These are phyloP conservation scores for Fusarium kyushuense DNA, from an alignment of 2,329 filamentous ascomycete species.

Conservation along the genomic window DNA sequence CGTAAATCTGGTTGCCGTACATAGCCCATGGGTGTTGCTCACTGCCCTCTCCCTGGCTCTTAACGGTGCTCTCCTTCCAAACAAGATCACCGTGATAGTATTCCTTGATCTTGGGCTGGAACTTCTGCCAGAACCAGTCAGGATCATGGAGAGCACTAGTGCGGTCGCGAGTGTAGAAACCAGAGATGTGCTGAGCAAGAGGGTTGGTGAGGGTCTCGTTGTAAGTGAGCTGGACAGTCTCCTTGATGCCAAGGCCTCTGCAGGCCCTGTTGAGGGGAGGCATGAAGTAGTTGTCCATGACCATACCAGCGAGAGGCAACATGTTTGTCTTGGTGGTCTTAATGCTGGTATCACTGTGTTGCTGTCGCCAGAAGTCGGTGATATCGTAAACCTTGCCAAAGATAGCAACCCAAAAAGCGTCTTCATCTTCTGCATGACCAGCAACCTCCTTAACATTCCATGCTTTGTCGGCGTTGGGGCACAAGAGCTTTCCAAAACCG, in stretches of 20 bases:
- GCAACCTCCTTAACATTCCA: constrained; percentile 81
- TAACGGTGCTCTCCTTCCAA: constrained; percentile 70
- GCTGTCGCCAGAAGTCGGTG: constrained; percentile 83
- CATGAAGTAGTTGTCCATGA: constrained; percentile 87
- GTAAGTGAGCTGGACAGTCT: constrained; percentile 66
- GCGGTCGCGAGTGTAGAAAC: constrained; percentile 65
- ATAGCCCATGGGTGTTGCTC: constrained; percentile 82
- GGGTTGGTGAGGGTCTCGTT: constrained; percentile 71
- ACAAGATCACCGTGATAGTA: constrained; percentile 92
- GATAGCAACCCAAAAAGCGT: constrained; percentile 89
- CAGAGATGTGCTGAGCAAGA: constrained; percentile 76
- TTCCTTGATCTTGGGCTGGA: constrained; percentile 82
- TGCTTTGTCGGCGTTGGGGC: constrained; percentile 90
- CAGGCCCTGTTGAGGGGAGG: constrained; percentile 82
- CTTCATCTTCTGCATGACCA: constrained; percentile 76
- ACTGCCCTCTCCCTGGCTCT: constrained; percentile 70
- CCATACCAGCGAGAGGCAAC: constrained; percentile 80
- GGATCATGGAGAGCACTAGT: constrained; percentile 69
- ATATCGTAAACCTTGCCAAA: constrained; percentile 93
- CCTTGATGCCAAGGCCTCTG: constrained; percentile 73
- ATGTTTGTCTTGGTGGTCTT: constrained; percentile 74
- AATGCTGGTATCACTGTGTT: constrained; percentile 81
- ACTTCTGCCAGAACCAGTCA: constrained; percentile 82
- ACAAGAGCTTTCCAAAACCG: constrained; percentile 84
- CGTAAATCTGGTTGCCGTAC: constrained; percentile 81